Conservation (phyloP, 2,329 filamentous ascomycete genomes). For the Seiridium unicorne region DNA sequence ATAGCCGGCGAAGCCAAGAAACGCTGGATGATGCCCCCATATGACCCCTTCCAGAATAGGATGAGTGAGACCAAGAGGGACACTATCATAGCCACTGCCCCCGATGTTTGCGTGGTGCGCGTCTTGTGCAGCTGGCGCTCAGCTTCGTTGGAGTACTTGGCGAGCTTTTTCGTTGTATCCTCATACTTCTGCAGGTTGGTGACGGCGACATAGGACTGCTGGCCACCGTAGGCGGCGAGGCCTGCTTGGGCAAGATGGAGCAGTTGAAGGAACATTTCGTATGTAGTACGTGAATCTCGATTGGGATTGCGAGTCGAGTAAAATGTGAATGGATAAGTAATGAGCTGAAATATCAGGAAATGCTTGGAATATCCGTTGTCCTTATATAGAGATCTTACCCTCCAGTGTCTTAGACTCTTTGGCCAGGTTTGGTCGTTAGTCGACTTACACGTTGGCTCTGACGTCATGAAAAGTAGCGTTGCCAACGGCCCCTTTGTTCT, state of each 20-base stretch:
- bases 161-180: conserved; percentile 39
- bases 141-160: conserved; percentile 40
- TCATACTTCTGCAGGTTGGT: conserved; percentile 43
- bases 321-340: neutral
- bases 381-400: neutral
- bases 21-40: conserved; percentile 13
- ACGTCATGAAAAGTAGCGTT: neutral
- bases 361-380: neutral
- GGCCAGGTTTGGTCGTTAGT: neutral
- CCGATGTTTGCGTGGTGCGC: conserved; percentile 39
- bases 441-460: neutral
- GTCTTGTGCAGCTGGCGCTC: conserved; percentile 40
- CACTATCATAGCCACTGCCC: conserved; percentile 32
- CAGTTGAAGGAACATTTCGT: conserved; percentile 24
- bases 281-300: neutral
- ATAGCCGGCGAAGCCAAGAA: conserved; percentile 15
- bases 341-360: neutral
- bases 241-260: conserved; percentile 35
- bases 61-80: conserved; percentile 18
- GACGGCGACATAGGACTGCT: conserved; percentile 39
- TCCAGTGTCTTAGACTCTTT: neutral
- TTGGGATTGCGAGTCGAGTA: too few relatives aligned
- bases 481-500: too few relatives aligned
- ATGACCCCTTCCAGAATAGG: conserved; percentile 11
- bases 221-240: conserved; percentile 39